Evolutionary conservation across 108 stramenopile genomes (phyloP).

Genomic region (Fistulifera pelliculosa): DNA sequence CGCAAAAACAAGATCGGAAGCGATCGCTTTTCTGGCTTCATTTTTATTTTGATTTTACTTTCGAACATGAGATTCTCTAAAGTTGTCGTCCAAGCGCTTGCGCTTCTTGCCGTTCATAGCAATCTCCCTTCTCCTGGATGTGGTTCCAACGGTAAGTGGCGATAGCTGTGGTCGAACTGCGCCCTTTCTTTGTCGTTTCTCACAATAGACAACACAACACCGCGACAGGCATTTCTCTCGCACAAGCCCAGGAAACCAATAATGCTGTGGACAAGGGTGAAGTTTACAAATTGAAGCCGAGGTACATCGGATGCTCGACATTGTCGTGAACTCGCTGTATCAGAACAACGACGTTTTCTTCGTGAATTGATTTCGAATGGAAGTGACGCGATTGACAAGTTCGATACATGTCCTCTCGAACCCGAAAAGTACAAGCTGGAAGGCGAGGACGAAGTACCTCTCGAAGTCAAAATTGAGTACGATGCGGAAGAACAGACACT

Average conservation of each 20-base stretch:
- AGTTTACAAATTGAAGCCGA: slow-evolving; percentile 82
- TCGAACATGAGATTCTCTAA: too few species aligned
- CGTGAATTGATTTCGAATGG: slow-evolving; percentile 96
- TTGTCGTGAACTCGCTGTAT: slow-evolving; percentile 99
- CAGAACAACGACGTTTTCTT: slow-evolving; percentile 97
- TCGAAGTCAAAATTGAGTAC: slow-evolving; percentile 88
- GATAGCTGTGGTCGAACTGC: too few species aligned
- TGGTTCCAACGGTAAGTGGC: too few species aligned
- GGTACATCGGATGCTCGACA: slow-evolving; percentile 97
- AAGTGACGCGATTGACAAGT: slow-evolving; percentile 98
- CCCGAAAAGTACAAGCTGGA: slow-evolving; percentile 42
- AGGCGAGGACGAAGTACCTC: slow-evolving; percentile 50
- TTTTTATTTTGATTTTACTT: neutral
- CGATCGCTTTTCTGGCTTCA: neutral
- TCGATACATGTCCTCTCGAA: slow-evolving; percentile 92
- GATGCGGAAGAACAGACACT: slow-evolving; percentile 87
- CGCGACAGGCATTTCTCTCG: too few species aligned
- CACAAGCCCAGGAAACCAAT: too few species aligned
- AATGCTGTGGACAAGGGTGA: too few species aligned
- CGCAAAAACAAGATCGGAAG: neutral
- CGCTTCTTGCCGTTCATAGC: too few species aligned
- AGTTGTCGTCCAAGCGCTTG: too few species aligned
- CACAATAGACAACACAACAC: too few species aligned
- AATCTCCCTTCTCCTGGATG: too few species aligned
- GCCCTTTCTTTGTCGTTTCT: too few species aligned